Conservation (phyloP, 169 alveolate species). For the Theileria annulata region DNA sequence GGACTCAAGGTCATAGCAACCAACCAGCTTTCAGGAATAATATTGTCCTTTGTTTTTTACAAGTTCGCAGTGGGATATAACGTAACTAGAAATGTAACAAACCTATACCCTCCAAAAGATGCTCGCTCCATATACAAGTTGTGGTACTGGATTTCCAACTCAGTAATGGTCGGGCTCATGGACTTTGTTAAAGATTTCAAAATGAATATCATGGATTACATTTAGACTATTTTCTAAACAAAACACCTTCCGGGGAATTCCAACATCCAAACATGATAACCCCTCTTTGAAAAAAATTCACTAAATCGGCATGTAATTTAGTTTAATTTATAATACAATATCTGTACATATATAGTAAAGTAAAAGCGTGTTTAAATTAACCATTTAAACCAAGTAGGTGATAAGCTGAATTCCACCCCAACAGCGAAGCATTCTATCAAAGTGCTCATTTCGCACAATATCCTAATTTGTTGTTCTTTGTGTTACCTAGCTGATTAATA, state of each 20-base stretch:
- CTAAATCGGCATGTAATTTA: background rate
- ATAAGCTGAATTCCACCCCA: background rate
- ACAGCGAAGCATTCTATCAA: background rate
- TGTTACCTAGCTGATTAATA: background rate
- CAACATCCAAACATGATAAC: background rate
- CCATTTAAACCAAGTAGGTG: background rate
- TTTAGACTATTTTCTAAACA: background rate
- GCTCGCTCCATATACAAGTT: background rate
- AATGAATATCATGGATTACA: slow-evolving; percentile 17
- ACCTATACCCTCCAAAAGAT: background rate
- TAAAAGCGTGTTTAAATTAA: background rate
- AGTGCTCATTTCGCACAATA: background rate
- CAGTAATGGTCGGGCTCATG: background rate
- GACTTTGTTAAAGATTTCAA: slow-evolving; percentile 8
- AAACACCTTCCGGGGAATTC: background rate
- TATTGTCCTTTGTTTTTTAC: background rate
- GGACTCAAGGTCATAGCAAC: slow-evolving; percentile 3
- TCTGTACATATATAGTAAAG: background rate
- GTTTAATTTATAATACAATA: background rate
- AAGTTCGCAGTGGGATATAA: slow-evolving; percentile 18
- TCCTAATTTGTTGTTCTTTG: background rate
- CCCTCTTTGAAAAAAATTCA: background rate
- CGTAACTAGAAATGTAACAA: background rate
- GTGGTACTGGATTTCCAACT: slow-evolving; percentile 1
- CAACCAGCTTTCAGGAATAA: background rate